Evolutionary conservation across 768 basidiomycete genomes (phyloP).

Genomic region (Russula griseocarnosa): DNA sequence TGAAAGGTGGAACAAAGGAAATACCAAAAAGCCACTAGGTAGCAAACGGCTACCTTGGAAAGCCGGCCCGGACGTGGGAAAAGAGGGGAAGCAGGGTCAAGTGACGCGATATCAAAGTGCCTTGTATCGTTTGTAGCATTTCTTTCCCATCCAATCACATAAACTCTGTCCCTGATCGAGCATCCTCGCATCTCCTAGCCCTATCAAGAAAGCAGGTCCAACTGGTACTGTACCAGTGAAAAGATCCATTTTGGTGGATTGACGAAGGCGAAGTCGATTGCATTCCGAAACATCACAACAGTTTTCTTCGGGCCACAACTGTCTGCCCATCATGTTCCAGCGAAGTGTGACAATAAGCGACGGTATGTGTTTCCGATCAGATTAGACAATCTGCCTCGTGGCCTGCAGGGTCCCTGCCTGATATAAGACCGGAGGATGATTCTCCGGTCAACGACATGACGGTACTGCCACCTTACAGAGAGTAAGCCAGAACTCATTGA

Average conservation of each 20-base stretch:
- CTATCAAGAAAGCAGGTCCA: not conserved
- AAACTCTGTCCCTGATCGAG: conserved; percentile 1
- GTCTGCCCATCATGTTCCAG: not conserved
- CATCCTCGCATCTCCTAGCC: no score
- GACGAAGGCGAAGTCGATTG: not conserved
- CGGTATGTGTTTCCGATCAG: not conserved
- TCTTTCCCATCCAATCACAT: not conserved
- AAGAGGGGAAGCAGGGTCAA: no score
- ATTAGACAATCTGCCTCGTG: not conserved
- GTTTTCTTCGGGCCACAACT: not conserved
- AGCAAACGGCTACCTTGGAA: conserved; percentile 1
- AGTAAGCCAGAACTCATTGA: not conserved
- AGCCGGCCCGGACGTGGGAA: not conserved
- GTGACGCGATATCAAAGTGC: not conserved
- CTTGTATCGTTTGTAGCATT: not conserved
- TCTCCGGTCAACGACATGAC: conserved; percentile 3
- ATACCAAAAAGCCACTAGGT: not conserved
- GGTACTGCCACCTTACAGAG: not conserved
- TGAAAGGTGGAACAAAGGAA: not conserved
- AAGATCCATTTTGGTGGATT: not conserved
- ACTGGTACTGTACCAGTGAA: not conserved
- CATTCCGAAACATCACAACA: not conserved
- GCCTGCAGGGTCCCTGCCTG: not conserved
- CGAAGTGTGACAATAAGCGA: not conserved
- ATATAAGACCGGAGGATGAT: not conserved